phyloP scores from a whole-genome alignment of 352 stramenopile genomes.

The Pythium utonaiense region DNA sequence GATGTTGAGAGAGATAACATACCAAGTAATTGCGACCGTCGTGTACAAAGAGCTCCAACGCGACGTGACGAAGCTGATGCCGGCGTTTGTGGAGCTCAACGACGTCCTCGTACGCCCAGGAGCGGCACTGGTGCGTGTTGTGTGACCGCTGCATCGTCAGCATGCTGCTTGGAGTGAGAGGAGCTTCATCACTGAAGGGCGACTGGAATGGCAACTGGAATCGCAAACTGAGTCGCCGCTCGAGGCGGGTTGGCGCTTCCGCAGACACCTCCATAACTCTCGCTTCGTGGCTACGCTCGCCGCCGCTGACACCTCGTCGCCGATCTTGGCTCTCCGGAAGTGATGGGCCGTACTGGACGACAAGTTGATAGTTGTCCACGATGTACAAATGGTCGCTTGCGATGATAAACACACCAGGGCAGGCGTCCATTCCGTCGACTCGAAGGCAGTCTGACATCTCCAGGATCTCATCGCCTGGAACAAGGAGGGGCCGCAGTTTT shows the following conservation, averaged over 20 bases:
- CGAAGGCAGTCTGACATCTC: constrained; percentile 68
- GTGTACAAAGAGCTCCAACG: constrained; percentile 69
- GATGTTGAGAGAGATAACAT: too few relatives aligned
- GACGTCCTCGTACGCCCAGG: constrained; percentile 71
- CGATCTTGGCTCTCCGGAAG: constrained; percentile 3
- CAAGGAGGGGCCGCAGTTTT: constrained; percentile 59
- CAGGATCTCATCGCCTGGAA: constrained; percentile 62
- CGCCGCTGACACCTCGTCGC: background rate
- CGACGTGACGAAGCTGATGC: constrained; percentile 71
- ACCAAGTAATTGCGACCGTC: constrained; percentile 78
- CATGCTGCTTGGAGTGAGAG: constrained; percentile 13
- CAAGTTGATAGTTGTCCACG: constrained; percentile 64
- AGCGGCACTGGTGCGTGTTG: constrained; percentile 61
- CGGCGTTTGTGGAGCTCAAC: constrained; percentile 72
- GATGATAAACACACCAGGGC: constrained; percentile 62
- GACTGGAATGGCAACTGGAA: constrained; percentile 22
- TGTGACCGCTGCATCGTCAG: constrained; percentile 30
- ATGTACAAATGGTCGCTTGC: constrained; percentile 71
- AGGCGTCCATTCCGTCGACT: constrained; percentile 78
- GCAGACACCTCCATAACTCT: constrained; percentile 52
- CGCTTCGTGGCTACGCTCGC: background rate
- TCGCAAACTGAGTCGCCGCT: constrained; percentile 47
- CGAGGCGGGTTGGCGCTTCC: constrained; percentile 45
- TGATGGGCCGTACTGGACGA: constrained; percentile 19
- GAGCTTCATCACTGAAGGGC: background rate